Evolutionary conservation across 2,329 filamentous ascomycete species (phyloP), one percentile per base, ranked within the genome.

Genomic region (Aureobasidium sp.): DNA sequence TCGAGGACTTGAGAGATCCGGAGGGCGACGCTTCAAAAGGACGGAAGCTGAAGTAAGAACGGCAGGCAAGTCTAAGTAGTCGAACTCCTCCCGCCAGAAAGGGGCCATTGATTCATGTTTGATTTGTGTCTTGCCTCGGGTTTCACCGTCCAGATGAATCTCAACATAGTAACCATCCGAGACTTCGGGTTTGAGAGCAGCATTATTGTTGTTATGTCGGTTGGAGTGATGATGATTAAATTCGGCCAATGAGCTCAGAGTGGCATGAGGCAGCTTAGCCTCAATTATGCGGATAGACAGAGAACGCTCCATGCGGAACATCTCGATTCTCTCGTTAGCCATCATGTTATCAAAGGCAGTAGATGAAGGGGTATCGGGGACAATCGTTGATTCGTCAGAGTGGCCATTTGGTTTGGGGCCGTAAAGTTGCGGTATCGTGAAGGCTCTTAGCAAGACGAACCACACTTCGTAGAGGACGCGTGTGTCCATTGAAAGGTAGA

Each of bases 401-500:
- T 40, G 29, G 6, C 35, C 25, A 24, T 27, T 21, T 14, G 30
- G 40, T 57, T 79, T 77, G n/a, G 79, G 79, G 2, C 84, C 88
- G 65, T 95, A 97, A 11, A 97, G 77, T 62, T 96, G 90, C 0
- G 93, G 91, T 40, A 95, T 84, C 0, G 91, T 89, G 67, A 96
- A 96, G 0, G 91, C 90, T 57, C 91, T 82, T 25, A 98, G 70
- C 8, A 98, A 74, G 6, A 95, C 90, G 63, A 95, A 91, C 93
- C 93, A 98, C 11, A 96, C 93, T 66, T 98, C 93, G 62, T 94
- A 95, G n/a, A 95, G 76, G 6, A 95, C 83, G 37, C 90, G 81
- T 22, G 82, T 90, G 61, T 97, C 91, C 39, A 96, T 71, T 3
- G 88, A 86, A 29, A 98, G 75, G 65, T 95, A 96, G 30, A 97